Conservation (phyloP, 345 rosid genomes). For the Brassica nigra region DNA sequence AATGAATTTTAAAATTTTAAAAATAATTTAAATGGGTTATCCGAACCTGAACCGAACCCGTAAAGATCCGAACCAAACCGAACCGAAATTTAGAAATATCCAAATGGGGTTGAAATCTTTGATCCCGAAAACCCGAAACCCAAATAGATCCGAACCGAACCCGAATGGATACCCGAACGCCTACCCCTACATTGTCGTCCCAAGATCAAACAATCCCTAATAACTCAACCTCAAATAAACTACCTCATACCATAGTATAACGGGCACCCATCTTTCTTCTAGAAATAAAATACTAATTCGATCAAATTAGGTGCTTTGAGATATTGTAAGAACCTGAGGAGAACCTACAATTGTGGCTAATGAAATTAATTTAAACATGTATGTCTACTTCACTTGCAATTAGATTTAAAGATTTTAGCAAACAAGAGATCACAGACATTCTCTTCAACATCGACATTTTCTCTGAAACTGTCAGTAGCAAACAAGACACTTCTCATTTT, state of each 20-base stretch:
- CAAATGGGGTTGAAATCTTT: too few relatives aligned
- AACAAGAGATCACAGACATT: not conserved
- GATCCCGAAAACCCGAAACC: too few relatives aligned
- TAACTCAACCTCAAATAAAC: too few relatives aligned
- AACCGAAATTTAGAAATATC: too few relatives aligned
- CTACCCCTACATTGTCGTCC: too few relatives aligned
- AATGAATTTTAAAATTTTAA: too few relatives aligned
- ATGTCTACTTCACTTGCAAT: not conserved
- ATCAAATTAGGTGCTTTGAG: not conserved
- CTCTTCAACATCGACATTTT: conserved; percentile 28
- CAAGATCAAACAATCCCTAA: too few relatives aligned
- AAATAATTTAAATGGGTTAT: too few relatives aligned
- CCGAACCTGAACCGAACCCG: too few relatives aligned
- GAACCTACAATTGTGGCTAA: conserved; percentile 27
- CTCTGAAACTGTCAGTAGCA: conserved; percentile 37
- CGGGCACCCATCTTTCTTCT: not conserved
- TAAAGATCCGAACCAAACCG: too few relatives aligned
- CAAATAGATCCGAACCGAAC: too few relatives aligned
- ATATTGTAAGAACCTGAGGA: conserved; percentile 31
- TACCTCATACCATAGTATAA: not conserved
- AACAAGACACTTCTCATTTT: conserved; percentile 65
- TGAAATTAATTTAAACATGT: conserved; percentile 4
- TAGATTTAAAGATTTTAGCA: not conserved
- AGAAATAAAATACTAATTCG: not conserved
- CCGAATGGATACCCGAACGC: too few relatives aligned